Evolutionary conservation across 2,329 filamentous ascomycete species (phyloP).

Genomic region (Epichloe aotearoae): DNA sequence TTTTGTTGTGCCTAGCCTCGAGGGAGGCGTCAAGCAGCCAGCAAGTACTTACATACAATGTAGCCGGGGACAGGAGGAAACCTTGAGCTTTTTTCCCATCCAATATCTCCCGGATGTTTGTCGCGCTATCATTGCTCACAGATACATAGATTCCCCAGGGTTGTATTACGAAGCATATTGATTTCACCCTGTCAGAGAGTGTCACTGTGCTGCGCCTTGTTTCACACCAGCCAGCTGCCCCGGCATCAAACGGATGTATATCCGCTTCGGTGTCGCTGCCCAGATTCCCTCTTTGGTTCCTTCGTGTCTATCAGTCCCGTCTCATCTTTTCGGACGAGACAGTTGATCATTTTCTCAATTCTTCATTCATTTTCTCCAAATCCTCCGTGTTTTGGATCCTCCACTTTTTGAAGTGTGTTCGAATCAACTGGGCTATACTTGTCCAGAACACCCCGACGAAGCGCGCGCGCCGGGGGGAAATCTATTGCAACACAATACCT

Average conservation of each 20-base stretch:
- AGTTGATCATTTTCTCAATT: not conserved
- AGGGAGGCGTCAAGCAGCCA: conserved; percentile 7
- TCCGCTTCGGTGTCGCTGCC: conserved; percentile 1
- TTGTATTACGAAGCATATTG: conserved; percentile 29
- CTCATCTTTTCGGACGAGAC: not conserved
- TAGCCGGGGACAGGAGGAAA: not conserved
- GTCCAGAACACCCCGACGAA: too few relatives aligned
- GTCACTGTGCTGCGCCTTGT: conserved; percentile 40
- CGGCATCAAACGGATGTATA: conserved; percentile 11
- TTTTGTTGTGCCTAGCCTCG: too few relatives aligned
- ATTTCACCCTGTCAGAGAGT: conserved; percentile 17
- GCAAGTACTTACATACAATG: conserved; percentile 6
- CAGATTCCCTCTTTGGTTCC: not conserved
- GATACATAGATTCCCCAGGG: conserved; percentile 24
- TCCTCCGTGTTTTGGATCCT: too few relatives aligned
- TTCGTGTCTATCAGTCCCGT: not conserved
- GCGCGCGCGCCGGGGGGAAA: too few relatives aligned
- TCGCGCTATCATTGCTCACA: conserved; percentile 26
- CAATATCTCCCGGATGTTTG: conserved; percentile 14
- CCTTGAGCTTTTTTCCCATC: conserved; percentile 2
- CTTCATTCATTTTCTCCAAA: too few relatives aligned
- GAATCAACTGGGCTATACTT: too few relatives aligned
- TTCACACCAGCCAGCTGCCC: conserved; percentile 26
- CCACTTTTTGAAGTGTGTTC: too few relatives aligned
- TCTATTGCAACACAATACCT: too few relatives aligned